Evolutionary conservation across 441 rosid species (phyloP).

Genomic region (Raphanus hybrid): DNA sequence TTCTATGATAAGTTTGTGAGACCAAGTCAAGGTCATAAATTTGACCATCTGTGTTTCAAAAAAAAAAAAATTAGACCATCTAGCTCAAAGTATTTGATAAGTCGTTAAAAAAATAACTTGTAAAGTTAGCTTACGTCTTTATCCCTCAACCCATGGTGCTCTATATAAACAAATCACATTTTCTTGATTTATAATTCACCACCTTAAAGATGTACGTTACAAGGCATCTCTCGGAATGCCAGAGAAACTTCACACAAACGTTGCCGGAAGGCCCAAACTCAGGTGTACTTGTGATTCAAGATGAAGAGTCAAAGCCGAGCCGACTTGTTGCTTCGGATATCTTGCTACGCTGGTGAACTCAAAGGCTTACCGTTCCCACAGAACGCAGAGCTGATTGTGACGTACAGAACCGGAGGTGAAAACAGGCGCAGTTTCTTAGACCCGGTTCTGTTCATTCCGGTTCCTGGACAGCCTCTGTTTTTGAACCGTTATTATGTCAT

Average conservation of each 20-base stretch:
- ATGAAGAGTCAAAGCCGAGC: slow-evolving; percentile 56
- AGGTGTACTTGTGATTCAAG: slow-evolving; percentile 56
- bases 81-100: slow-evolving; percentile 14
- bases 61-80: not conserved
- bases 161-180: slow-evolving; percentile 4
- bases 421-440: not conserved
- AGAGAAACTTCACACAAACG: slow-evolving; percentile 26
- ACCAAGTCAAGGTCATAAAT: not conserved
- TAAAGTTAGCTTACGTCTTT: not conserved
- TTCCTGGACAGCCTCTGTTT: slow-evolving; percentile 53
- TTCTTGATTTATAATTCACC: not conserved
- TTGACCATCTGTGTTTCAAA: not conserved
- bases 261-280: slow-evolving; percentile 64
- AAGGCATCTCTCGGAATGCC: slow-evolving; percentile 57
- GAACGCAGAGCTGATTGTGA: slow-evolving; percentile 43
- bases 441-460: slow-evolving; percentile 51
- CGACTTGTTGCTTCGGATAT: slow-evolving; percentile 55
- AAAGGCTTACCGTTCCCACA: slow-evolving; percentile 63
- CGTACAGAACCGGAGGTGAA: not conserved
- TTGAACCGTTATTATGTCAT: slow-evolving; percentile 60
- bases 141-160: not conserved
- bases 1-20: not conserved
- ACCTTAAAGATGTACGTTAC: slow-evolving; percentile 55
- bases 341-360: slow-evolving; percentile 34
- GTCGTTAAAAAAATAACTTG: slow-evolving; percentile 11